A percentile compares a stretch with the other conserved stretches of the same genome.
These are phyloP conservation scores for Apiospora sp. DNA, from an alignment of 2,329 filamentous ascomycete species.

Conservation along the genomic window DNA sequence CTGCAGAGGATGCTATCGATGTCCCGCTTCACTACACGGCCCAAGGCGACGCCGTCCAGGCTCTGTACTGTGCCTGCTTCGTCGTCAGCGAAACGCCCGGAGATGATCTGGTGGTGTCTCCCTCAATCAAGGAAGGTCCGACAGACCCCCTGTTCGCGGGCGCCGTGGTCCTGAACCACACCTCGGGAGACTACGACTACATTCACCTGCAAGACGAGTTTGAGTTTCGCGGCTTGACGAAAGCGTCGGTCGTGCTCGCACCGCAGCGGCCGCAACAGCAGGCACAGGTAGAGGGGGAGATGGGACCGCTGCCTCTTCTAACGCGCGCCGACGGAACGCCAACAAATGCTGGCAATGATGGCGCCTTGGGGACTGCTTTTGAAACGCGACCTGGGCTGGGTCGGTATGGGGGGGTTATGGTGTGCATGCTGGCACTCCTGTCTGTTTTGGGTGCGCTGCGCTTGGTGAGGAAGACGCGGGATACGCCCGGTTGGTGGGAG, in stretches of 20 bases:
- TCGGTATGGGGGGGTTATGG: background rate
- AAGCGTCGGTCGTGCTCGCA: background rate
- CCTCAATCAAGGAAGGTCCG: background rate
- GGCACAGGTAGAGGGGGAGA: background rate
- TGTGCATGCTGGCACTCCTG: background rate
- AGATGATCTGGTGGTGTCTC: background rate
- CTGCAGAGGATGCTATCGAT: background rate
- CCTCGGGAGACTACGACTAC: background rate
- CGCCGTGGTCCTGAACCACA: constrained; percentile 9
- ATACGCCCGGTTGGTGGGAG: background rate
- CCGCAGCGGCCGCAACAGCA: background rate
- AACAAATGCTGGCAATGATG: background rate
- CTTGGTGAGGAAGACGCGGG: background rate
- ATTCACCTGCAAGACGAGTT: background rate
- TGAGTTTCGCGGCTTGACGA: background rate
- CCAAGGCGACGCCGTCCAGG: background rate
- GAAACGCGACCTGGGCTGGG: background rate
- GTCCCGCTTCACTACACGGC: background rate
- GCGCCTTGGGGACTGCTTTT: background rate
- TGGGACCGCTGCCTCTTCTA: no score
- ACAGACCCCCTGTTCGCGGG: background rate
- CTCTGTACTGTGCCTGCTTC: constrained; percentile 1
- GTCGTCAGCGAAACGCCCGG: background rate
- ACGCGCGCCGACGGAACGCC: no score
- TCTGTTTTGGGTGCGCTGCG: background rate